Percentiles rank a stretch among this genome's conserved stretches.
phyloP scores from a whole-genome alignment of 2,329 filamentous ascomycete species.

The Colletotrichum tanaceti region DNA sequence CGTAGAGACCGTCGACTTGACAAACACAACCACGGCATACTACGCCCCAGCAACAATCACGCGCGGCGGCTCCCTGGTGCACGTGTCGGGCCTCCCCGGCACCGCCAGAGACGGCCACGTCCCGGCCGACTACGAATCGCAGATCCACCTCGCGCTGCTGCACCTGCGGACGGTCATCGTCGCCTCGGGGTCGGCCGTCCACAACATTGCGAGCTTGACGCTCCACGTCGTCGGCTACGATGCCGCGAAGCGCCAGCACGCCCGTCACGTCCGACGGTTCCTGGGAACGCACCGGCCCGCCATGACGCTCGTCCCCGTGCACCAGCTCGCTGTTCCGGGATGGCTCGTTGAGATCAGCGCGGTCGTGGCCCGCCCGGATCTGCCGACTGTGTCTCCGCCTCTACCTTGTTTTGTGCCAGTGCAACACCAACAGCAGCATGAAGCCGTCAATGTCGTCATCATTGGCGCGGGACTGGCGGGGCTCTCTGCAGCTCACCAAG shows the following conservation, averaged over 20 bases:
- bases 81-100: slow-evolving; percentile 54
- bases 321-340: slow-evolving; percentile 51
- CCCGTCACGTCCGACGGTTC: slow-evolving; percentile 52
- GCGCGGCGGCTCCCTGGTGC: slow-evolving; percentile 42
- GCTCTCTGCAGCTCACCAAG: slow-evolving; percentile 51
- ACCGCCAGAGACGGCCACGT: slow-evolving; percentile 47
- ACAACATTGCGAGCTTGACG: slow-evolving; percentile 55
- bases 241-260: slow-evolving; percentile 50
- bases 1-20: slow-evolving; percentile 33
- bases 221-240: slow-evolving; percentile 59
- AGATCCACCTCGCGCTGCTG: slow-evolving; percentile 54
- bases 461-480: slow-evolving; percentile 59
- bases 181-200: slow-evolving; percentile 50
- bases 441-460: slow-evolving; percentile 49
- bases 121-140: slow-evolving; percentile 54
- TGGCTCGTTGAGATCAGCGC: slow-evolving; percentile 60
- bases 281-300: slow-evolving; percentile 54
- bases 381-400: too few species aligned
- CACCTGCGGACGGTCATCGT: slow-evolving; percentile 53
- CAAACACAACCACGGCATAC: slow-evolving; percentile 40
- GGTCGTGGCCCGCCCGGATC: slow-evolving; percentile 45
- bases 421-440: too few species aligned
- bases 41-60: slow-evolving; percentile 43
- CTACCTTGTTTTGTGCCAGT: too few species aligned
- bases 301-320: slow-evolving; percentile 57